These are phyloP conservation scores for Cyclotella baltica DNA, from an alignment of 108 stramenopile genomes.

Conservation along the genomic window DNA sequence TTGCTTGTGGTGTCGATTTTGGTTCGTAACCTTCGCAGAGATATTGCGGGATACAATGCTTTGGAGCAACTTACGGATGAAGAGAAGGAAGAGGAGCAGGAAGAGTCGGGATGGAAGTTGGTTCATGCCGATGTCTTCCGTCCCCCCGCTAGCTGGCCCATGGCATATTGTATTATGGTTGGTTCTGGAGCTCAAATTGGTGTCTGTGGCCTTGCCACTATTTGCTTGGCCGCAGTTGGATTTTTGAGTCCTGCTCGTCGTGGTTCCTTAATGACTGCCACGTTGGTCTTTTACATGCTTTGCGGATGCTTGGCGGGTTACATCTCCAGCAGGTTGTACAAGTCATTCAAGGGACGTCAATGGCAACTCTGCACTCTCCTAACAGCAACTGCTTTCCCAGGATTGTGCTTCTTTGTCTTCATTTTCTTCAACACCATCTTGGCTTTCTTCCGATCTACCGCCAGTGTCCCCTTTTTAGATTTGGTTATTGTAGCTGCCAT, in stretches of 20 bases:
- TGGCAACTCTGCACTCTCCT: constrained; percentile 97
- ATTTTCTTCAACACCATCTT: constrained; percentile 93
- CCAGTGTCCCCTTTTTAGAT: constrained; percentile 93
- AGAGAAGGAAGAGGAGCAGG: constrained; percentile 87
- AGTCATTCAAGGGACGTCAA: constrained; percentile 91
- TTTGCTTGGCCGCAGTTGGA: constrained; percentile 89
- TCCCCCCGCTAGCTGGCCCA: constrained; percentile 91
- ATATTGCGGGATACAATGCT: constrained; percentile 97
- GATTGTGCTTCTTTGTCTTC: constrained; percentile 81
- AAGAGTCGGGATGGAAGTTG: constrained; percentile 98
- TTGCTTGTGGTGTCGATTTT: constrained; percentile 94
- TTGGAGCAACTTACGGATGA: constrained; percentile 89
- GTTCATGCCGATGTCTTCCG: constrained; percentile 99
- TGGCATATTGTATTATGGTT: constrained; percentile 96
- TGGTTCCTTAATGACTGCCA: constrained; percentile 92
- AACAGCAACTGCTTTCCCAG: constrained; percentile 92
- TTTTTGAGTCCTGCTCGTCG: constrained; percentile 95
- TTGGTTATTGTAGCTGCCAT: constrained; percentile 95
- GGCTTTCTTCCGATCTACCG: constrained; percentile 89
- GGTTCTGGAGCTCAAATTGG: constrained; percentile 93
- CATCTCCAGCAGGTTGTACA: constrained; percentile 89
- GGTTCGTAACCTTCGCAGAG: constrained; percentile 93
- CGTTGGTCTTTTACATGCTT: constrained; percentile 93
- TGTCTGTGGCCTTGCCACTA: constrained; percentile 72
- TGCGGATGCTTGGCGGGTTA: constrained; percentile 90